Conservation (phyloP, 805 yeast genomes). For the Vanderwaltozyma yarrowii region DNA sequence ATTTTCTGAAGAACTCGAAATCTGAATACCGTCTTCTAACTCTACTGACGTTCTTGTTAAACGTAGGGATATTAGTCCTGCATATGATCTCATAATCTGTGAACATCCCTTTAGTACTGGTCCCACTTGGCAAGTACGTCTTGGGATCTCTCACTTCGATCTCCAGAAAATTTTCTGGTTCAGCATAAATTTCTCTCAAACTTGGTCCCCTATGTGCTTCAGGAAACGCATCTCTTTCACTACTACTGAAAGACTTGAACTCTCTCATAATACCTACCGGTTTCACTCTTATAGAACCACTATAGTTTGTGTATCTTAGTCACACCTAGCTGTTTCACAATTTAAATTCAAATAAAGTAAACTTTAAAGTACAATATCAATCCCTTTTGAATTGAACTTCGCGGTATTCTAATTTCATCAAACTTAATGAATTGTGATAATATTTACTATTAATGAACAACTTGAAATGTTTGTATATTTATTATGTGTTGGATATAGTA, state of each 20-base stretch:
- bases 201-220: conserved; percentile 40
- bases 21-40: conserved; percentile 87
- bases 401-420: too few species aligned
- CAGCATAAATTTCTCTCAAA: conserved; percentile 78
- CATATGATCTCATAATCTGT: conserved; percentile 91
- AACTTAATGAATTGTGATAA: too few species aligned
- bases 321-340: too few species aligned
- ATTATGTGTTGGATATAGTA: too few species aligned
- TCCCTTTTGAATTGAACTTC: too few species aligned
- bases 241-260: conserved; percentile 22
- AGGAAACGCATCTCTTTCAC: conserved; percentile 15
- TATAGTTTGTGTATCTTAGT: too few species aligned
- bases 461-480: too few species aligned
- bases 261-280: conserved; percentile 13
- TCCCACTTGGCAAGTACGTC: conserved; percentile 28
- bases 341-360: too few species aligned
- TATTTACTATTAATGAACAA: too few species aligned
- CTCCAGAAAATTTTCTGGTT: conserved; percentile 89
- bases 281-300: too few species aligned
- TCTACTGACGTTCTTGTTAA: conserved; percentile 47
- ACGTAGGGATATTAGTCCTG: conserved; percentile 85
- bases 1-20: conserved; percentile 69
- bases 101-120: conserved; percentile 43
- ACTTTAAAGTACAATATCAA: too few species aligned
- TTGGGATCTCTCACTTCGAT: conserved; percentile 53